These are phyloP conservation scores for Ceratocystis colombiana DNA, from an alignment of 2,329 filamentous ascomycete genomes.

Conservation along the genomic window DNA sequence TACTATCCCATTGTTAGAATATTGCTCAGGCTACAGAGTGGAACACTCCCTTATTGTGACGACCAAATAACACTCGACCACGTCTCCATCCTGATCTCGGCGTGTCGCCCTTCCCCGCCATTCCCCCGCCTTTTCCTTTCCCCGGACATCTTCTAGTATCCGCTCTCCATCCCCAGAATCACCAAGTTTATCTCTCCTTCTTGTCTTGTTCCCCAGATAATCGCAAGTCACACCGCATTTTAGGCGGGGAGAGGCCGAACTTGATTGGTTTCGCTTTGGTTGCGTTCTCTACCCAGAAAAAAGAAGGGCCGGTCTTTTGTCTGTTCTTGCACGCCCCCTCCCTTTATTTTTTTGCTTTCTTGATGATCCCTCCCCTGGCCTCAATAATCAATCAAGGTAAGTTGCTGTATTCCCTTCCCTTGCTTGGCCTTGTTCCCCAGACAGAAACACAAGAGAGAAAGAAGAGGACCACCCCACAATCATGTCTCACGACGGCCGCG, in stretches of 20 bases:
- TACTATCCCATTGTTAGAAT: background rate
- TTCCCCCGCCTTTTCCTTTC: background rate
- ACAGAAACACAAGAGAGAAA: background rate
- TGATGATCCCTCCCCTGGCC: background rate
- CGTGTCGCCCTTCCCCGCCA: background rate
- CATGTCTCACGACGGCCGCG: background rate
- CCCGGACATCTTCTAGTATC: background rate
- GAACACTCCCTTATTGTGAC: background rate
- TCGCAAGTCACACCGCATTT: slow-evolving; percentile 2
- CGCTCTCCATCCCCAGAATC: background rate
- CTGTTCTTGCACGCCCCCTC: background rate
- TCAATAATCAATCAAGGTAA: background rate
- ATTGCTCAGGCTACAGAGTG: background rate
- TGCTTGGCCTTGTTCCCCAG: background rate
- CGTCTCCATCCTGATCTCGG: background rate
- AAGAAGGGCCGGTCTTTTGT: slow-evolving; percentile 5
- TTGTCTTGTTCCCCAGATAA: slow-evolving; percentile 6
- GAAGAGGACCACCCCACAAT: slow-evolving; percentile 6
- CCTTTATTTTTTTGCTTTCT: background rate
- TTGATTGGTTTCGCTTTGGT: background rate
- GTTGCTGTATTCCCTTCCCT: too few species aligned
- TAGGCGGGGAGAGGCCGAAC: background rate
- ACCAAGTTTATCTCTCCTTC: background rate
- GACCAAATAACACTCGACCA: background rate
- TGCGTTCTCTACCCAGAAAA: background rate